These are phyloP conservation scores for Alternaria brassicae DNA, from an alignment of 2,329 filamentous ascomycete genomes.

Conservation along the genomic window DNA sequence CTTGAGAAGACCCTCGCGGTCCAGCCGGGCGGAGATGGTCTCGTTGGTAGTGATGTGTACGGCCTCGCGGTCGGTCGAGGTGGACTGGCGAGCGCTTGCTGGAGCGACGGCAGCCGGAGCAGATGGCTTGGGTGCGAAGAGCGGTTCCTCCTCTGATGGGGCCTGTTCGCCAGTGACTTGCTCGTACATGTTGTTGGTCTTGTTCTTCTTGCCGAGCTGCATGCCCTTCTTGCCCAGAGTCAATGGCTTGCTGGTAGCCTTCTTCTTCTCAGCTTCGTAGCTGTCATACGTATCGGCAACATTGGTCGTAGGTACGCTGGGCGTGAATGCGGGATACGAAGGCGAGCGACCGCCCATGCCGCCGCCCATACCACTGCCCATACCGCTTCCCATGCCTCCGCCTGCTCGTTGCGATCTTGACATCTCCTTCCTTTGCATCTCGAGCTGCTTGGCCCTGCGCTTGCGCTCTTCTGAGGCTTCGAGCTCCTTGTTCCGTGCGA, in stretches of 20 bases:
- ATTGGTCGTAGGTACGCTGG: slow-evolving; percentile 71
- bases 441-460: slow-evolving; percentile 96
- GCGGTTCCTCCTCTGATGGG: slow-evolving; percentile 83
- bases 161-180: slow-evolving; percentile 84
- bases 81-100: slow-evolving; percentile 64
- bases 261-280: slow-evolving; percentile 98
- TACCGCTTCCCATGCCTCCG: slow-evolving; percentile 38
- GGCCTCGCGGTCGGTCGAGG: slow-evolving; percentile 78
- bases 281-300: slow-evolving; percentile 86
- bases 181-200: slow-evolving; percentile 97
- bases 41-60: slow-evolving; percentile 90
- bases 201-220: slow-evolving; percentile 98
- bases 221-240: slow-evolving; percentile 93
- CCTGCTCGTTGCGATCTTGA: slow-evolving; percentile 71
- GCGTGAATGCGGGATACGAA: slow-evolving; percentile 87
- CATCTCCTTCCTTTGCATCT: slow-evolving; percentile 97
- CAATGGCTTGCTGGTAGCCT: slow-evolving; percentile 78
- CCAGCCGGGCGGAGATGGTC: slow-evolving; percentile 86
- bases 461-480: slow-evolving; percentile 98
- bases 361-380: slow-evolving; percentile 37
- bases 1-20: slow-evolving; percentile 84
- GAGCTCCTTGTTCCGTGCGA: slow-evolving; percentile 88
- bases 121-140: slow-evolving; percentile 66
- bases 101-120: slow-evolving; percentile 61
- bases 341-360: slow-evolving; percentile 73